Evolutionary conservation across 306 rosid genomes (phyloP).

Genomic region (Morella rubra): DNA sequence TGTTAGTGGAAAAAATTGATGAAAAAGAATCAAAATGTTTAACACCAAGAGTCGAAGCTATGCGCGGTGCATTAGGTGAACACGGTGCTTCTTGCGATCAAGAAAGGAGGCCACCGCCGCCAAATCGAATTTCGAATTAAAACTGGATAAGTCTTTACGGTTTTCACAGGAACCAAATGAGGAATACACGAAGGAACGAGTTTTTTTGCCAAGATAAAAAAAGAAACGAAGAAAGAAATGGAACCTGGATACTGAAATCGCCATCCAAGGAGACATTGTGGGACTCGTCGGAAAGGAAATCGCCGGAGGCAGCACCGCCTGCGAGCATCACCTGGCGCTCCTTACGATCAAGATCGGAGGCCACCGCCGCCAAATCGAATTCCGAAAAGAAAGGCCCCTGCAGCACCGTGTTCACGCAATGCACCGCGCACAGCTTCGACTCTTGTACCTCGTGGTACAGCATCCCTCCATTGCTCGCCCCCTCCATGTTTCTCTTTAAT

Average conservation of each 20-base stretch:
- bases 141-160: background rate
- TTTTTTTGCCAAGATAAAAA: background rate
- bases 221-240: background rate
- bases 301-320: slow-evolving; percentile 51
- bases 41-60: slow-evolving; percentile 35
- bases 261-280: slow-evolving; percentile 95
- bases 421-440: slow-evolving; percentile 96
- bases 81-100: too few relatives aligned
- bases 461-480: slow-evolving; percentile 95
- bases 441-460: slow-evolving; percentile 97
- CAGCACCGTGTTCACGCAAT: slow-evolving; percentile 86
- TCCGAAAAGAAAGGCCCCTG: slow-evolving; percentile 98
- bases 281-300: slow-evolving; percentile 78
- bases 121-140: too few relatives aligned
- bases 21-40: background rate
- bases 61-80: too few relatives aligned
- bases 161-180: background rate
- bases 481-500: slow-evolving; percentile 51
- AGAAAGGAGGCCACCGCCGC: too few relatives aligned
- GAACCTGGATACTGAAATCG: slow-evolving; percentile 97
- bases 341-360: slow-evolving; percentile 82
- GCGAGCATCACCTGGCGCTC: slow-evolving; percentile 87
- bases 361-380: slow-evolving; percentile 94
- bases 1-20: too few relatives aligned
- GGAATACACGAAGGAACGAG: background rate